Percentiles rank a stretch among this genome's conserved stretches.
These are phyloP conservation scores for Pythium oligandrum DNA, from an alignment of 352 stramenopile species.

Conservation along the genomic window DNA sequence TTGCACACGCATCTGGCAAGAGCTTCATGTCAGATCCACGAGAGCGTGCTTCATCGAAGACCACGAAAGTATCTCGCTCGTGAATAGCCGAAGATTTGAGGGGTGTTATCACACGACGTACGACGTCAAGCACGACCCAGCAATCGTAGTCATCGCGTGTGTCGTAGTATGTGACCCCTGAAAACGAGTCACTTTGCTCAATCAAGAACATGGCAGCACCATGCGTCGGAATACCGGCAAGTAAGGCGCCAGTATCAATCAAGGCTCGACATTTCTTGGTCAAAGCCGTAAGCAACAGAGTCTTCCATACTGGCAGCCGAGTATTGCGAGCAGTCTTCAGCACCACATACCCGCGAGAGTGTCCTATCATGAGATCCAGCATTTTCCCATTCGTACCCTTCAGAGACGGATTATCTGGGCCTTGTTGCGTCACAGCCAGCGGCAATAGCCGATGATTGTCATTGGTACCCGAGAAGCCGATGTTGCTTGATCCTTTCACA, in stretches of 20 bases:
- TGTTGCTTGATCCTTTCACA: constrained; percentile 40
- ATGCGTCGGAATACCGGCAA: constrained; percentile 58
- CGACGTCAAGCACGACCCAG: constrained; percentile 80
- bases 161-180: constrained; percentile 84
- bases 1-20: constrained; percentile 43
- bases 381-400: constrained; percentile 83
- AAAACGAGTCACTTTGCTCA: not conserved
- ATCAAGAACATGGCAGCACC: constrained; percentile 45
- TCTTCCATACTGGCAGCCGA: constrained; percentile 26
- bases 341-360: constrained; percentile 31
- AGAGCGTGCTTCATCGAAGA: constrained; percentile 89
- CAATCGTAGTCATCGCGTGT: constrained; percentile 35
- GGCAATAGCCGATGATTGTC: constrained; percentile 83
- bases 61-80: constrained; percentile 86
- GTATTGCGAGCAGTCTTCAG: constrained; percentile 5
- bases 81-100: constrained; percentile 54
- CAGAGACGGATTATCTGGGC: constrained; percentile 45
- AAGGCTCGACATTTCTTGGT: constrained; percentile 46
- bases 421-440: constrained; percentile 52
- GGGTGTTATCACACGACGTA: constrained; percentile 31
- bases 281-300: constrained; percentile 35
- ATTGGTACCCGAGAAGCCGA: constrained; percentile 90
- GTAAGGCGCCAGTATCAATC: constrained; percentile 81
- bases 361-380: constrained; percentile 61
- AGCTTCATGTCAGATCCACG: constrained; percentile 89